A percentile compares a stretch with the other conserved stretches of the same genome.
Conservation (phyloP, 75 land plant species). For the Sequoiadendron giganteum region DNA sequence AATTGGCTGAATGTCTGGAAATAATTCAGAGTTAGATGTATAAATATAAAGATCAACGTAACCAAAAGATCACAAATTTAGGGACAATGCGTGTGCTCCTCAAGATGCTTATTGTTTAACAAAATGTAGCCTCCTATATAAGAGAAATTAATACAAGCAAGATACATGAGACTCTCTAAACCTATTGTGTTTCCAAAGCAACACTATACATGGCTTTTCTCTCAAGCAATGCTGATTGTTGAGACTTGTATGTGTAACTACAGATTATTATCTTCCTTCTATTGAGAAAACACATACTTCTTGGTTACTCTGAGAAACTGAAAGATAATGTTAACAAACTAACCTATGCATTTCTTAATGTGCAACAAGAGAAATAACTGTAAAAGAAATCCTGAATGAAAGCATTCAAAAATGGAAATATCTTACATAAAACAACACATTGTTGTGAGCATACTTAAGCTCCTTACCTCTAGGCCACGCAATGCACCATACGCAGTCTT, state of each 20-base stretch:
- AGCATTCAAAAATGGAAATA: not conserved
- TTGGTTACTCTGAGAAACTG: not conserved
- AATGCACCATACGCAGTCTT: constrained; percentile 87
- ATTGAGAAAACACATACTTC: not conserved
- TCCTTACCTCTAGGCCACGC: constrained; percentile 88
- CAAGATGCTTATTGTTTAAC: not conserved
- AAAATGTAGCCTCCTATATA: too few species aligned
- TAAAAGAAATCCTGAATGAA: not conserved
- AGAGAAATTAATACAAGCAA: not conserved
- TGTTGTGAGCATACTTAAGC: not conserved
- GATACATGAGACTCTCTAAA: not conserved
- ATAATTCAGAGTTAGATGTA: not conserved
- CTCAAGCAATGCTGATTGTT: not conserved
- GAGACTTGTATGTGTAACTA: not conserved
- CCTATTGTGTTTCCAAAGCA: not conserved
- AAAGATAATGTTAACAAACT: not conserved
- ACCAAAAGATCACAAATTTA: not conserved
- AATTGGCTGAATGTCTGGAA: constrained; percentile 92
- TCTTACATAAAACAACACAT: not conserved
- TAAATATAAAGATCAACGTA: not conserved
- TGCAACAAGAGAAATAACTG: not conserved
- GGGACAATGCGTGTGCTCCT: not conserved
- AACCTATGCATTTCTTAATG: not conserved
- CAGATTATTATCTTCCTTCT: not conserved
- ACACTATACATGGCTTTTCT: not conserved